Evolutionary conservation across 2,329 filamentous ascomycete species (phyloP), one percentile per base, ranked within the genome.

Genomic region (Colletotrichum shisoi): DNA sequence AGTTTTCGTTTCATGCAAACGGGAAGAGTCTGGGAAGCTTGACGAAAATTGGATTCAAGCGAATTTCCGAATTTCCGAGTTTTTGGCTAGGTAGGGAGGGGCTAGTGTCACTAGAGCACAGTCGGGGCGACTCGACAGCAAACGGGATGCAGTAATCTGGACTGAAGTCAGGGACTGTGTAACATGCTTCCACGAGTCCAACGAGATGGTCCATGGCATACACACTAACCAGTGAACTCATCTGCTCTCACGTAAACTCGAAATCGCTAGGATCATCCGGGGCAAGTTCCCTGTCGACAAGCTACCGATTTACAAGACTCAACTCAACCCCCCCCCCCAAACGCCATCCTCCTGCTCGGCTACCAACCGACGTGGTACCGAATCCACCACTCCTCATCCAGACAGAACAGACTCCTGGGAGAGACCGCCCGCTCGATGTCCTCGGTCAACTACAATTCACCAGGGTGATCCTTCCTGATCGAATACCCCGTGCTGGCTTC

Each of bases 401-500:
- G n/a, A n/a, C n/a, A n/a, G n/a, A n/a, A n/a, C n/a, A n/a, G 9
- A 40, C 24, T 3, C 48, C 24, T 17, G 15, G n/a, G 8, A 7
- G 13, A 2, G 4, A 19, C 31, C 13, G 17, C 17, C 31, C 11
- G 13, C 49, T 15, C 46, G n/a, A 53, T 4, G 2, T 11, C 31
- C 34, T 24, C 17, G 6, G 13, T 21, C 19, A 27, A 9, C 13
- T 45, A 57, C 40, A 57, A 19, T 4, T 31, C 21, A 12, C 53
- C 53, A 21, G 53, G 39, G 11, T 5, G 11, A 3, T 42, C 37
- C 1, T 17, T 27, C 11, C 37, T 15, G 15, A 54, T 52, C n/a
- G 37, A 34, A 61, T 15, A 40, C 5, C 57, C 48, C 58, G 31
- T 24, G 24, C 37, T 59, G 9, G 46, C 40, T 27, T 64, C 64